phyloP scores from a whole-genome alignment of 352 stramenopile species.

The Phytopythium boreale region DNA sequence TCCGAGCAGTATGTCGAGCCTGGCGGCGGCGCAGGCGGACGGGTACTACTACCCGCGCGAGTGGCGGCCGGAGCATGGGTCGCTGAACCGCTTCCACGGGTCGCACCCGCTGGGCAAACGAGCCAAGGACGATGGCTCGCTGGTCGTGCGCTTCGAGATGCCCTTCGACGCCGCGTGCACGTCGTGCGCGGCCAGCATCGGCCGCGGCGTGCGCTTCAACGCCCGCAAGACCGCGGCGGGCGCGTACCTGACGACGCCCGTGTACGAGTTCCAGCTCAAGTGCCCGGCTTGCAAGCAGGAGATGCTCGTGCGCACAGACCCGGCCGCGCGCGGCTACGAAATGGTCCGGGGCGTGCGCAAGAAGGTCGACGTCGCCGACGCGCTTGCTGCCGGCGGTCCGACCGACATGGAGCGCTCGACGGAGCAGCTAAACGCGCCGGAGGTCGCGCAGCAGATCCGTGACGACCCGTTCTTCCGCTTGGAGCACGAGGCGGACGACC shows the following conservation, averaged over 20 bases:
- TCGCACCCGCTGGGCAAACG: constrained; percentile 74
- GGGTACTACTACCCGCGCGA: constrained; percentile 96
- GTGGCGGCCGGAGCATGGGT: constrained; percentile 86
- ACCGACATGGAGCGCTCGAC: constrained; percentile 36
- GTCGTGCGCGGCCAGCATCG: constrained; percentile 67
- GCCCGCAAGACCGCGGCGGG: constrained; percentile 91
- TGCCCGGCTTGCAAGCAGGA: constrained; percentile 87
- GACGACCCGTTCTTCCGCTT: constrained; percentile 73
- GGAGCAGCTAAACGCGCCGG: constrained; percentile 55
- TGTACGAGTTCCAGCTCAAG: constrained; percentile 95
- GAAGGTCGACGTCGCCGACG: constrained; percentile 54
- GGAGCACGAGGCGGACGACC: constrained; percentile 79
- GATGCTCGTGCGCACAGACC: constrained; percentile 96
- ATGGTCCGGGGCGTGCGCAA: constrained; percentile 87
- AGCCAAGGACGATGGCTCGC: constrained; percentile 88
- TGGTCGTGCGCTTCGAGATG: constrained; percentile 98
- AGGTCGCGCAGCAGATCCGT: constrained; percentile 35
- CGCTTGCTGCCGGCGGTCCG: constrained; percentile 35
- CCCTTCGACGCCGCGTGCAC: constrained; percentile 95
- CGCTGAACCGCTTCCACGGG: constrained; percentile 81
- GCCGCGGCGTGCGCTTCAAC: constrained; percentile 94
- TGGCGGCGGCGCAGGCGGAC: constrained; percentile 96
- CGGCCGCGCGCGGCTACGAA: constrained; percentile 87
- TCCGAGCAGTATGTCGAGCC: constrained; percentile 90
- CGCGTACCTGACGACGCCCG: constrained; percentile 89